Evolutionary conservation across 108 stramenopile species (phyloP), one percentile per base, ranked within the genome.

Genomic region (Discostella pseudostelligera): DNA sequence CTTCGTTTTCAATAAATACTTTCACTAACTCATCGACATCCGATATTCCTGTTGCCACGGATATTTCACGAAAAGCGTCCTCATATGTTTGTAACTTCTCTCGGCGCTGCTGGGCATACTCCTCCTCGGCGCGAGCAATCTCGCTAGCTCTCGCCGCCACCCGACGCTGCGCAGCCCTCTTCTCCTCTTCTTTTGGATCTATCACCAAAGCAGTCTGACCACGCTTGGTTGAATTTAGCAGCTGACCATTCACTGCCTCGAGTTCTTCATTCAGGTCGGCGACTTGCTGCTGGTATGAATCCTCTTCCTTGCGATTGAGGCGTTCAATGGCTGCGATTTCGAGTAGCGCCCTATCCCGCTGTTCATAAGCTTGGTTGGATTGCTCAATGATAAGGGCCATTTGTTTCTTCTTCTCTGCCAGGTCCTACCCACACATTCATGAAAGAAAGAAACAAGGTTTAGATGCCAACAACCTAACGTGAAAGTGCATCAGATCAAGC

Each of bases 311-410:
- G 13, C 87, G 78, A 48, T 85, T 88, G 9, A 85, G 84, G 70
- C 87, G 88, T 61, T 88, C 90, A 24, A 91, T 86, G 13, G 90
- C 92, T 22, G 85, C 85, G 58, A 94, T 88, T 79, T 87, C 84
- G 32, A 95, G 71, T 80, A 81, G 84, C 42, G 83, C 87, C 60
- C 81, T 84, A 74, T 95, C 93, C n/a, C 91, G 78, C 44, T 90
- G 80, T 76, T 95, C 93, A 56, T 95, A 93, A 16, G 87, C 83
- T 46, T 80, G 61, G 73, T 95, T 95, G 12, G 84, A 81, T 45
- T 78, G 61, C 83, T 94, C 93, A 49, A 94, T 94, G 64, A 92
- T 70, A 47, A 83, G 58, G 1, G 92, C 94, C 91, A 93, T 95
- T 69, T 82, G 74, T 49, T 76, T 76, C 77, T 93, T 91, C 49